Evolutionary conservation across 2,329 filamentous ascomycete species (phyloP), one percentile per base, ranked within the genome.

Genomic region (Aureobasidium sp.): DNA sequence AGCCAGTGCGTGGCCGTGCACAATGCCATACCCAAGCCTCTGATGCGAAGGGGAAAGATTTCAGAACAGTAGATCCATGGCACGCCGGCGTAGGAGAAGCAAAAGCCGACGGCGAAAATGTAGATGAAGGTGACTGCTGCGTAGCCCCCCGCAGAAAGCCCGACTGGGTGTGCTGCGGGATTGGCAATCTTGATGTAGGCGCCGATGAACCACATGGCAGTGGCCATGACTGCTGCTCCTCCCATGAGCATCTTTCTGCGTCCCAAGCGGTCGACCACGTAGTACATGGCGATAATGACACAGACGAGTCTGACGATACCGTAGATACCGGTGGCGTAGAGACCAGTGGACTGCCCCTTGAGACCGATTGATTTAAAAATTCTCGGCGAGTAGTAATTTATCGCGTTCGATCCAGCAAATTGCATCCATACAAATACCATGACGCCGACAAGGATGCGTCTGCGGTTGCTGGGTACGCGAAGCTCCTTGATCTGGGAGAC

Each of bases 391-490:
- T 74, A 68, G 63, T 75, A 75, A 48, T 75, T 75, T 55, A 75
- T 74, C 0, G 73, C 73, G 2, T 72, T 71, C 0, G 70, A 70
- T 0, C 73, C 72, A 0, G 87, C 89, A 82, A 89, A 87, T 70
- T 89, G 87, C 72, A 90, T 87, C 71, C 84, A 89, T 42, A 88
- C 75, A 86, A 80, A 83, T 41, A 79, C 74, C 12, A 72, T 86
- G 78, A 89, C 82, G 31, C 90, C 86, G 61, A 89, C 80, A 49
- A 88, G 72, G 2, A 82, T 83, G 53, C 87, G 81, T 68, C 86
- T 86, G 63, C 87, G 79, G 59, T 84, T 83, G 62, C 82, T 84
- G 31, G 83, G 85, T 65, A 86, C 79, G 72, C 90, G 83, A 71
- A 90, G 81, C 73, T 57, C 60, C 25, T 85, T 86, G 65, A 90